These are phyloP conservation scores for Stereocaulon alpinum DNA, from an alignment of 495 filamentous ascomycete species.

Conservation along the genomic window DNA sequence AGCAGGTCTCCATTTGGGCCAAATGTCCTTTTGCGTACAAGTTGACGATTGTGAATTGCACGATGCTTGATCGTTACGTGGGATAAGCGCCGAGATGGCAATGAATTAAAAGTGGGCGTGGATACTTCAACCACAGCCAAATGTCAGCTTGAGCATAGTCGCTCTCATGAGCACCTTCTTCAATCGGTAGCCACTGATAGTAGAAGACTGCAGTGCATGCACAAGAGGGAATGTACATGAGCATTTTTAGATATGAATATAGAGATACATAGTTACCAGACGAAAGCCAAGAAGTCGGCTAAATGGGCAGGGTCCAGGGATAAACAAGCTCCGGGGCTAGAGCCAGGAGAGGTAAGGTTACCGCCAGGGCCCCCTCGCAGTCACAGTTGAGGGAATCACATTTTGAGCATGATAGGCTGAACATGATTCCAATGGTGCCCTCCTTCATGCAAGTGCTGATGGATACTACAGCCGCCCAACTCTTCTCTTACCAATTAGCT, in stretches of 20 bases:
- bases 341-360: background rate
- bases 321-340: background rate
- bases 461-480: background rate
- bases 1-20: background rate
- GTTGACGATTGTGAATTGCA: background rate
- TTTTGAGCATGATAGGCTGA: background rate
- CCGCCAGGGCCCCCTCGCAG: background rate
- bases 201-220: too few species aligned
- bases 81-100: background rate
- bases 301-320: background rate
- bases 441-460: conserved; percentile 7
- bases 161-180: too few species aligned
- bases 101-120: background rate
- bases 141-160: too few species aligned
- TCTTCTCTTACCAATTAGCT: conserved; percentile 1
- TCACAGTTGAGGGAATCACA: background rate
- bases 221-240: too few species aligned
- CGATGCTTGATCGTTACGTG: background rate
- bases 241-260: too few species aligned
- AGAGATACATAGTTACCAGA: background rate
- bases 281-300: background rate
- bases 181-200: too few species aligned
- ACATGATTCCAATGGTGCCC: background rate
- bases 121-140: background rate
- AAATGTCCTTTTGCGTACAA: background rate